phyloP scores from a whole-genome alignment of 192 early-diverging fungal genomes.

The Pilaira anomala region DNA sequence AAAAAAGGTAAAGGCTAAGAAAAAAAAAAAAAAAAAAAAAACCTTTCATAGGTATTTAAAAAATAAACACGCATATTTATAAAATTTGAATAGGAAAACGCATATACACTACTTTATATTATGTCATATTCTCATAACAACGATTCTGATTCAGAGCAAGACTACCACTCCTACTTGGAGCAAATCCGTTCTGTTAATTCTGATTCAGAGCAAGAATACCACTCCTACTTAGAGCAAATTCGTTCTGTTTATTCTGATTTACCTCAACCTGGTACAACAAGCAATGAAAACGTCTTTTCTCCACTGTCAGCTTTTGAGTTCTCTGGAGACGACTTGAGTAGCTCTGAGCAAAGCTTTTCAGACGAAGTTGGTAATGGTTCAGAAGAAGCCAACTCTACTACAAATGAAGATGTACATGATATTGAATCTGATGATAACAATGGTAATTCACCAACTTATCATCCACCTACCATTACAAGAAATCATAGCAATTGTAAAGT shows the following conservation, averaged over 20 bases:
- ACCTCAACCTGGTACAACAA: not conserved
- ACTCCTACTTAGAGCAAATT: too few relatives aligned
- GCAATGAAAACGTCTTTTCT: not conserved
- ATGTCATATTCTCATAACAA: too few relatives aligned
- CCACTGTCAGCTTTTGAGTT: not conserved
- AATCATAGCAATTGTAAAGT: not conserved
- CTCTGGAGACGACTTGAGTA: not conserved
- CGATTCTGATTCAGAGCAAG: not conserved
- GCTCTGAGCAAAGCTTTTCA: not conserved
- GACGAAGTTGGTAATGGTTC: not conserved
- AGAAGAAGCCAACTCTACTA: slow-evolving; percentile 9
- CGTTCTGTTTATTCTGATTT: not conserved
- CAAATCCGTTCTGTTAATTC: not conserved
- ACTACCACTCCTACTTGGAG: not conserved
- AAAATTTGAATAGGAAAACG: not conserved
- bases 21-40: slow-evolving; percentile 1
- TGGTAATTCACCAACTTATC: not conserved
- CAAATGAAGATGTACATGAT: not conserved
- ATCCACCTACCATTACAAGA: not conserved
- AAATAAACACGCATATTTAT: not conserved
- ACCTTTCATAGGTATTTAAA: too few relatives aligned
- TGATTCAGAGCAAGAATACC: too few relatives aligned
- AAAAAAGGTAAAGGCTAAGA: too few relatives aligned
- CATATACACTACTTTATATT: too few relatives aligned
- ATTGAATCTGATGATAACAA: slow-evolving; percentile 11